Base-by-base conservation (phyloP, 2,329 filamentous ascomycete species). In the Aspergillus carbonarius region DNA sequence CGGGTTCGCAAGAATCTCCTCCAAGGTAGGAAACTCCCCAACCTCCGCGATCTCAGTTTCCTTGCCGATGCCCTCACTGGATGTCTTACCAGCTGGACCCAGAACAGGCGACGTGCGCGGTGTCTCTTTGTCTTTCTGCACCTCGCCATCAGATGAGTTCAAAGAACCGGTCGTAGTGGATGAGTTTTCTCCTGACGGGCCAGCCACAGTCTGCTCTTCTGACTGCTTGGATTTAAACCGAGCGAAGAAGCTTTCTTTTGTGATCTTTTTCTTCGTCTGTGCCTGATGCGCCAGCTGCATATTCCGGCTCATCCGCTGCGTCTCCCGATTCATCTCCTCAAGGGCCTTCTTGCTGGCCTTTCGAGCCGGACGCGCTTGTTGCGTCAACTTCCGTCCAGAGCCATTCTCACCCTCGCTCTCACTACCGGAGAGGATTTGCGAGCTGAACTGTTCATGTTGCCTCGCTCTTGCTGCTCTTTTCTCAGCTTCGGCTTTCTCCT, bases 331-430 rank as follows among this genome's bases (percentile, higher is more conserved):
- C 89, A 99, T 97, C 66, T 98, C 93, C 71, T 97, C 91, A 42
- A 97, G 74, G 0, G 95, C 95, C 76, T 92, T 97, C 78, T 93
- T 98, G 79, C 93, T 93, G 0, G 95, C 93, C 72, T 95, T 96
- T 12, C 95, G 85, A 2, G 73, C 64, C 5, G 92, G 88, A 4
- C 88, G 86, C 25, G 84, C 79, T 69, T 93, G 90, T 0, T 54
- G 37, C 15, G 89, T 90, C 46, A 95, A 78, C 61, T 81, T 85
- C 44, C 80, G 81, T n/a, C 83, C 88, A 25, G 86, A 86, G 34
- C 86, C 86, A 59, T 89, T 86, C 2, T 83, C 81, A 37, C 85
- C 83, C 46, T 82, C 84, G 54, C 82, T 82, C 7, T 82, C 82
- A n/a, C 82, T 76, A 76, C 77, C 79, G n/a, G 78, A 74, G 48